Base-by-base conservation (phyloP, 2,329 filamentous ascomycete species). In the Epichloe elymi region DNA sequence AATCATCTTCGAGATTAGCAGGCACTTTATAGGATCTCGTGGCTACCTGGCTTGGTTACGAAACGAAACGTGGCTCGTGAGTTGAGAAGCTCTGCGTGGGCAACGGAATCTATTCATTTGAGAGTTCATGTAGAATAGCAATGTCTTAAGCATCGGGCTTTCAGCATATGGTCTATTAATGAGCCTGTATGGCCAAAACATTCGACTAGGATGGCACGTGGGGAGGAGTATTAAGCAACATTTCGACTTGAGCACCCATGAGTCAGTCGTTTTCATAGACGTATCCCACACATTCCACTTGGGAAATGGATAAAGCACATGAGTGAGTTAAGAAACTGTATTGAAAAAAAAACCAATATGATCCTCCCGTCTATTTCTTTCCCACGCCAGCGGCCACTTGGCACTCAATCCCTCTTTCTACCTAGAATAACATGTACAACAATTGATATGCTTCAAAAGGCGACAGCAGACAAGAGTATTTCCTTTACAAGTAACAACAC, bases 1-100 rank as follows among this genome's bases (percentile, higher is more conserved):
- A 64, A 65, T 26, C 70, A 73, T 53, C 63, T 78, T 33, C 64
- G 72, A 42, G 72, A 75, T 30, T 62, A 48, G 37, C 17, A 40
- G 23, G 35, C 35, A 23, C 15, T 37, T n/a, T 0, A 15, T 15
- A 30, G 30, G 30, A 30, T 30, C 0, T 30, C 30, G 30, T 30
- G 30, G 26, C 26, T 30, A 30, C 26, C 26, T 30, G 8, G 26
- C 26, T 30, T 10, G 7, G 7, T 30, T 30, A 30, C 26, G 26
- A 30, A 30, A 8, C 26, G 26, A 30, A 30, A 30, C 30, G 30
- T 11, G 30, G 30, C 10, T 30, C 30, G 30, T 30, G 30, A 30
- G 30, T 11, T 30, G 30, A 30, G 30, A 30, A 30, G 30, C 30
- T 30, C 30, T 30, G 30, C 30, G 30, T 30, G 20, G 42, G 26